phyloP scores from a whole-genome alignment of 768 basidiomycete genomes.

The Mycena alexandri region DNA sequence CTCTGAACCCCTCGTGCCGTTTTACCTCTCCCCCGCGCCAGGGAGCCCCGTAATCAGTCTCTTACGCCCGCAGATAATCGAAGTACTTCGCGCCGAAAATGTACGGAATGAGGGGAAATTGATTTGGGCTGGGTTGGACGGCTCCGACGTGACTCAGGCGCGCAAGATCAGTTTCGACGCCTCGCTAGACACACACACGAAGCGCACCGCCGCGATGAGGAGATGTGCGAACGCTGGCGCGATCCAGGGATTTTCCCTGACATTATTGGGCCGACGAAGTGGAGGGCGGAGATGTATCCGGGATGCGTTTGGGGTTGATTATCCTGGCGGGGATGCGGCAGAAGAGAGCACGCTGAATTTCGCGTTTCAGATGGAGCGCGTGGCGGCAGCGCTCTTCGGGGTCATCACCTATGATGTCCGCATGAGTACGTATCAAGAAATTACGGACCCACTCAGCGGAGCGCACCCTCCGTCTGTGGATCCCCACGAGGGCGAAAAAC shows the following conservation, averaged over 20 bases:
- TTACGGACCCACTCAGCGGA: slow-evolving; percentile 46
- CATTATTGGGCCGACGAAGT: slow-evolving; percentile 80
- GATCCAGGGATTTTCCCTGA: slow-evolving; percentile 71
- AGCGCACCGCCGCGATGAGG: slow-evolving; percentile 73
- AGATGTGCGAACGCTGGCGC: slow-evolving; percentile 82
- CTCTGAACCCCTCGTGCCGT: slow-evolving; percentile 64
- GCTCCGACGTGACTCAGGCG: slow-evolving; percentile 11
- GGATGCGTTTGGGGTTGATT: slow-evolving; percentile 73
- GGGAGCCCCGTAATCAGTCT: slow-evolving; percentile 72
- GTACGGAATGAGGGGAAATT: slow-evolving; percentile 46
- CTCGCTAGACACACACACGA: slow-evolving; percentile 65
- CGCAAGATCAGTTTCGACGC: slow-evolving; percentile 60
- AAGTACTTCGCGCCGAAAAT: slow-evolving; percentile 67
- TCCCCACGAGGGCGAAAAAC: slow-evolving; percentile 85
- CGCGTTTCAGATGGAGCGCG: slow-evolving; percentile 90
- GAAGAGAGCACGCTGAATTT: slow-evolving; percentile 62
- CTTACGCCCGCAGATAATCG: slow-evolving; percentile 68
- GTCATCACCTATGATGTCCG: slow-evolving; percentile 94
- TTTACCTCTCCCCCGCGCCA: slow-evolving; percentile 64
- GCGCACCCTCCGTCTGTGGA: slow-evolving; percentile 77
- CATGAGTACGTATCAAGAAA: slow-evolving; percentile 78
- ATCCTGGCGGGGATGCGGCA: slow-evolving; percentile 50
- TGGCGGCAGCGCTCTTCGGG: slow-evolving; percentile 91
- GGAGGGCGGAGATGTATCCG: slow-evolving; percentile 89
- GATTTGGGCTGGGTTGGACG: slow-evolving; percentile 49